These are phyloP conservation scores for Torrubiella hemipterigena DNA, from an alignment of 2,329 filamentous ascomycete species.

Conservation along the genomic window DNA sequence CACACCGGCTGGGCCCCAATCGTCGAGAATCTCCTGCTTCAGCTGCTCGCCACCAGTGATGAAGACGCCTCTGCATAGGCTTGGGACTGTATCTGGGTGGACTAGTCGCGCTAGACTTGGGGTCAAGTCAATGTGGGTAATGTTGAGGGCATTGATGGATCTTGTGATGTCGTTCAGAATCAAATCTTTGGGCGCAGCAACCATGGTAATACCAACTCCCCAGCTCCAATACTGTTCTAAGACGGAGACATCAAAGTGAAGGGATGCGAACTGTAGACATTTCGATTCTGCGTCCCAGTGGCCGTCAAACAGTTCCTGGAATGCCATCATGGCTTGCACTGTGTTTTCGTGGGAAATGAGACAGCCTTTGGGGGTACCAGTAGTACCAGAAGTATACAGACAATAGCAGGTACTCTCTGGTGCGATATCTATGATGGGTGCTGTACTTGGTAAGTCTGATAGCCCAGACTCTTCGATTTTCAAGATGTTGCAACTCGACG, in stretches of 20 bases:
- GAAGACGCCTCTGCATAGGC: conserved; percentile 70
- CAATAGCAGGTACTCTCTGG: conserved; percentile 60
- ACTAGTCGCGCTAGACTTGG: conserved; percentile 73
- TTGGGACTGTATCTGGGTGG: conserved; percentile 69
- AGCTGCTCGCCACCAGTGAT: conserved; percentile 86
- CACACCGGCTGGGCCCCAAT: conserved; percentile 66
- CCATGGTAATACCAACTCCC: conserved; percentile 78
- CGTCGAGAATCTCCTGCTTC: conserved; percentile 78
- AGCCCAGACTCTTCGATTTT: conserved; percentile 20
- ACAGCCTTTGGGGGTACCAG: conserved; percentile 77
- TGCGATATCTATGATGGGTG: conserved; percentile 11
- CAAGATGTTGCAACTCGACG: conserved; percentile 18
- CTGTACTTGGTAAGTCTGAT: conserved; percentile 8
- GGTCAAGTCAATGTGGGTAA: conserved; percentile 87
- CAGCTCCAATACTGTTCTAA: conserved; percentile 94
- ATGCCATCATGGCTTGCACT: conserved; percentile 80
- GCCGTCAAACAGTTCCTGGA: conserved; percentile 62
- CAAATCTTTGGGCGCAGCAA: conserved; percentile 70
- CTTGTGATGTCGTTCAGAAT: conserved; percentile 73
- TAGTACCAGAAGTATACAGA: conserved; percentile 80
- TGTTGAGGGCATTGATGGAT: conserved; percentile 57
- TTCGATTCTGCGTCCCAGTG: conserved; percentile 64
- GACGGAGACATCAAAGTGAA: conserved; percentile 90
- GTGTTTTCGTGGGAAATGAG: conserved; percentile 81
- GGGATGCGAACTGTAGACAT: conserved; percentile 88